Base-by-base conservation (phyloP, 257 asterid genomes). In the Sherardia arvensis region DNA sequence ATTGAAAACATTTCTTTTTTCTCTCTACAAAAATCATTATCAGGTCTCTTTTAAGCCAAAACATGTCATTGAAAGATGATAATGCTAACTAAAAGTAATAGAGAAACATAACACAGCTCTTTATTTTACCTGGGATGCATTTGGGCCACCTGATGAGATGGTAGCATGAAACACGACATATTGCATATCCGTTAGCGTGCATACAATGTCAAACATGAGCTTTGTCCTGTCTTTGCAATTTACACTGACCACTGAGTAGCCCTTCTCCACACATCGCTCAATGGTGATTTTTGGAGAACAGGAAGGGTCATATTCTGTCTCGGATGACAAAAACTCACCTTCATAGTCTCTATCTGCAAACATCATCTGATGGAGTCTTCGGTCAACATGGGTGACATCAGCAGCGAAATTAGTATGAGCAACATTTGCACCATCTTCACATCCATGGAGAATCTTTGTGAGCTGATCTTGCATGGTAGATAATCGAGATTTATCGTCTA, bases 171-270 rank as follows among this genome's bases (percentile, higher is more conserved):
- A 91, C 67, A 91, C 98, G 11, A 86, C 86, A 56, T 83, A 91
- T 70, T 88, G 84, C 97, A 92, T 83, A 63, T 92, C 99, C 2
- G 97, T 92, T 26, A 92, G 96, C 20, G 99, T 92, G 84, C 95
- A 92, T 73, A 92, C 99, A 11, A 92, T 92, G 67, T 92, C 99
- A 66, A 89, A 89, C 99, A 92, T 83, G 70, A 92, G 97, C 71
- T 92, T 92, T 14, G 99, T 74, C 68, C 97, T 80, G 72, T 92
- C 99, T 69, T 77, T 92, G 86, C 97, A 92, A 78, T 65, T 92
- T 5, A 92, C 96, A 63, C 75, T 84, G 40, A 92, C 96, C 76
- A 92, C 95, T 0, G 79, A 89, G 72, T 92, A 92, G 40, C 87
- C 96, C 73, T 89, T 92, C 84, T 92, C 99, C 61, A 75, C 83